Percentiles rank a stretch among this genome's conserved stretches.
These are phyloP conservation scores for Singerocomus inundabilis DNA, from an alignment of 1,284 basidiomycete genomes.

Conservation along the genomic window DNA sequence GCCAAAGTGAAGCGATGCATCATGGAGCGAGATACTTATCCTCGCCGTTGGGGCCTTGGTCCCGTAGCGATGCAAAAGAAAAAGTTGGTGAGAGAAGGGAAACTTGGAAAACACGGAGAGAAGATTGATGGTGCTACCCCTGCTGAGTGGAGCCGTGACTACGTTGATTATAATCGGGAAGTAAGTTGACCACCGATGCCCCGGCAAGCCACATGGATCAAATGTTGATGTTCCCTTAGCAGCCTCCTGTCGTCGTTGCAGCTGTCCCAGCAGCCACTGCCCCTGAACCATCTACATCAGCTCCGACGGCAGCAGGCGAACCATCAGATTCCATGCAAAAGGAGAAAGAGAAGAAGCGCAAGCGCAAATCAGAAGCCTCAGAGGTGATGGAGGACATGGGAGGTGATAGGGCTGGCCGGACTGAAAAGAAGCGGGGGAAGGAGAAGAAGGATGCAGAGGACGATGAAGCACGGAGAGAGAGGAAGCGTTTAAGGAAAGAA, in stretches of 20 bases:
- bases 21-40: conserved; percentile 99
- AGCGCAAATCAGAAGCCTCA: conserved; percentile 63
- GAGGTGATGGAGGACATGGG: conserved; percentile 38
- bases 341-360: conserved; percentile 73
- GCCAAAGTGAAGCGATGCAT: conserved; percentile 99
- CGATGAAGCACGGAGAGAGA: conserved; percentile 60
- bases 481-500: conserved; percentile 67
- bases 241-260: conserved; percentile 38
- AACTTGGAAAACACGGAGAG: conserved; percentile 95
- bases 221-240: conserved; percentile 28
- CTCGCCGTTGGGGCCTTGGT: conserved; percentile 96
- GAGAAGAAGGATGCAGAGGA: conserved; percentile 51
- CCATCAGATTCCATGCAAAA: conserved; percentile 43
- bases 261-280: conserved; percentile 24
- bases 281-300: conserved; percentile 25
- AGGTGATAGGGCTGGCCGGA: conserved; percentile 42
- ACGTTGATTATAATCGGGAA: conserved; percentile 86
- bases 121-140: conserved; percentile 91
- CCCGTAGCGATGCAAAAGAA: conserved; percentile 98
- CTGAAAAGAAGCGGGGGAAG: conserved; percentile 52
- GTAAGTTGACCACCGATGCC: conserved; percentile 25
- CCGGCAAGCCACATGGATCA: conserved; percentile 14
- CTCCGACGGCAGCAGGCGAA: conserved; percentile 28
- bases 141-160: conserved; percentile 86
- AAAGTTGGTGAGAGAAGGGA: conserved; percentile 95